These are phyloP conservation scores for Candida dubliniensis DNA, from an alignment of 1,139 yeast genomes.

Conservation along the genomic window DNA sequence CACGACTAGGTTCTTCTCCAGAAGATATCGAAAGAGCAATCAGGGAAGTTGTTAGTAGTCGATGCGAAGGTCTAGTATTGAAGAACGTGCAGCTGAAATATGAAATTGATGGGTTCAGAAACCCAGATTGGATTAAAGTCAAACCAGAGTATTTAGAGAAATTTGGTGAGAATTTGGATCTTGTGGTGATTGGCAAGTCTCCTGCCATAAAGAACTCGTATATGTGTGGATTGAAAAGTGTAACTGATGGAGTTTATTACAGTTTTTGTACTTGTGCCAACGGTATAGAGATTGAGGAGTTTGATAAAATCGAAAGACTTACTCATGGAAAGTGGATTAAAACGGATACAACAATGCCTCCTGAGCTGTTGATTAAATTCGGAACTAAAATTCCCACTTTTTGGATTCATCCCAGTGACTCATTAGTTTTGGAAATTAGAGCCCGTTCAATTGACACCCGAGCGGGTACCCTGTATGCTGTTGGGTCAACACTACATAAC, in stretches of 20 bases:
- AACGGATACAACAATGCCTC: conserved; percentile 36
- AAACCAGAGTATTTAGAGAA: conserved; percentile 89
- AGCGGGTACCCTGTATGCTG: conserved; percentile 52
- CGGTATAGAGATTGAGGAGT: conserved; percentile 71
- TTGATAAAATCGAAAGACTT: conserved; percentile 53
- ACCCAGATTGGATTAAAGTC: conserved; percentile 74
- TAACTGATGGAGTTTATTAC: conserved; percentile 32
- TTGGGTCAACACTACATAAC: conserved; percentile 71
- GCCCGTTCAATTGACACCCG: conserved; percentile 70
- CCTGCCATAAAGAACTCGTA: conserved; percentile 74
- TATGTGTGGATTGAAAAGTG: conserved; percentile 64
- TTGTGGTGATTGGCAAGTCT: conserved; percentile 74
- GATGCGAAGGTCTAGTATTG: conserved; percentile 82
- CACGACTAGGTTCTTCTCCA: conserved; percentile 42
- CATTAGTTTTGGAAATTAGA: conserved; percentile 80
- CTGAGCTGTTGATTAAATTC: conserved; percentile 48
- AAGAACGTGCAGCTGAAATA: conserved; percentile 66
- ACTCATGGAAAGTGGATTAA: conserved; percentile 66
- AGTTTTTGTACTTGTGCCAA: conserved; percentile 84
- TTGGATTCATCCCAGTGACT: conserved; percentile 80
- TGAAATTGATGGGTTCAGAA: conserved; percentile 60
- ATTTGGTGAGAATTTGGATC: conserved; percentile 83
- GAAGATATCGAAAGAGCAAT: conserved; percentile 58
- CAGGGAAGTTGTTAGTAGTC: conserved; percentile 54
- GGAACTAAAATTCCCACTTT: conserved; percentile 64